A percentile compares a stretch with the other conserved stretches of the same genome.
Conservation (phyloP, 768 basidiomycete genomes). For the Cubamyces sp. region DNA sequence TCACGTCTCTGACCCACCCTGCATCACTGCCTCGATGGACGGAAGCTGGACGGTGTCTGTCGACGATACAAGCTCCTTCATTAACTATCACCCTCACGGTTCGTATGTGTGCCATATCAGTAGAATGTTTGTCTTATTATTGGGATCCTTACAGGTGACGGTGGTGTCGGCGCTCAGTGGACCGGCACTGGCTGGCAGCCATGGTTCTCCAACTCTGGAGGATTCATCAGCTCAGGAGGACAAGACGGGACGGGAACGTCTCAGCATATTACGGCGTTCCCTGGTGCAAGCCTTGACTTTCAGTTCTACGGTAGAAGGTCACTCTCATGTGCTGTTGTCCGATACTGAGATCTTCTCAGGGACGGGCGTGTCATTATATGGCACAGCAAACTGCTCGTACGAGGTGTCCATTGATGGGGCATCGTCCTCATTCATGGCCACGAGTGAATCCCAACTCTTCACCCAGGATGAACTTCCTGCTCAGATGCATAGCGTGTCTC, state of each 20-base stretch:
- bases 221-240: slow-evolving; percentile 14
- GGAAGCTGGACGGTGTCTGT: slow-evolving; percentile 28
- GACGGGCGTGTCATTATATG: slow-evolving; percentile 64
- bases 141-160: slow-evolving; percentile 18
- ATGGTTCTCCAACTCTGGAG: slow-evolving; percentile 22
- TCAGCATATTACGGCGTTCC: slow-evolving; percentile 26
- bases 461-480: slow-evolving; percentile 49
- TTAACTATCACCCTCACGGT: slow-evolving; percentile 30
- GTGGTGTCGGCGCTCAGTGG: slow-evolving; percentile 15
- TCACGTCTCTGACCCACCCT: background rate
- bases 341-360: slow-evolving; percentile 42
- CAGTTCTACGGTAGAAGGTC: slow-evolving; percentile 33
- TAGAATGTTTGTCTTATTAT: background rate
- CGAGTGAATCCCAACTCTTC: slow-evolving; percentile 42
- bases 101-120: slow-evolving; percentile 1
- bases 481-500: slow-evolving; percentile 54
- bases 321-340: no score
- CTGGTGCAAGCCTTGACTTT: slow-evolving; percentile 32
- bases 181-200: slow-evolving; percentile 28
- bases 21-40: background rate
- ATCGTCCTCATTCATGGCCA: slow-evolving; percentile 1
- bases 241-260: slow-evolving; percentile 19
- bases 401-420: slow-evolving; percentile 54
- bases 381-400: slow-evolving; percentile 48
- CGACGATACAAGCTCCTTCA: slow-evolving; percentile 30